These are phyloP conservation scores for Mycena vulgaris DNA, from an alignment of 768 basidiomycete species.

Conservation along the genomic window DNA sequence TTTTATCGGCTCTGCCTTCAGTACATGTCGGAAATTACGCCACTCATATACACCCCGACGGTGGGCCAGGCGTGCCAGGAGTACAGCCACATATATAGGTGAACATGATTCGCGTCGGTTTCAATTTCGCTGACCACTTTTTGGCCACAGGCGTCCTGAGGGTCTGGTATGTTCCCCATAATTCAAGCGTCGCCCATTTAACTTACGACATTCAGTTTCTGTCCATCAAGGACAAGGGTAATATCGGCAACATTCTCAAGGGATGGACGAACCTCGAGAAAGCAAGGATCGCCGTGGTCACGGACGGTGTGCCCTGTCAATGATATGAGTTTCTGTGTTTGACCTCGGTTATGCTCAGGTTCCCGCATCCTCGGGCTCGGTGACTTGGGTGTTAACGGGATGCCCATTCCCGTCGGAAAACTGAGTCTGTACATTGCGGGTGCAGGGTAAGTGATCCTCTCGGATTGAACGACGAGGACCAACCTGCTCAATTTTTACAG, in stretches of 20 bases:
- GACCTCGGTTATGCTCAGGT: conserved; percentile 59
- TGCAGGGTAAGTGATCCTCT: conserved; percentile 75
- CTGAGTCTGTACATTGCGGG: conserved; percentile 92
- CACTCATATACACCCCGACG: too few species aligned
- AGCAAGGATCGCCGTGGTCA: conserved; percentile 91
- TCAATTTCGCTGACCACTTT: too few species aligned
- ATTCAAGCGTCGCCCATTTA: conserved; percentile 35
- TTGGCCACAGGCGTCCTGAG: conserved; percentile 74
- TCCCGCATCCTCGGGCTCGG: conserved; percentile 93
- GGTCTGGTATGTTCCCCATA: conserved; percentile 67
- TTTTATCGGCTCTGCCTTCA: too few species aligned
- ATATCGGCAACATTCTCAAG: conserved; percentile 75
- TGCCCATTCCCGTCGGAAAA: conserved; percentile 95
- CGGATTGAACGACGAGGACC: conserved; percentile 4
- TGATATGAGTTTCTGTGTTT: background rate
- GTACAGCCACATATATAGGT: too few species aligned
- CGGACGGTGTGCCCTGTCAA: conserved; percentile 74
- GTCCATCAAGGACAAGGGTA: conserved; percentile 88
- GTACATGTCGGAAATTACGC: too few species aligned
- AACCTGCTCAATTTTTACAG: conserved; percentile 50
- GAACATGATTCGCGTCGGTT: too few species aligned
- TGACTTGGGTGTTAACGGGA: conserved; percentile 86
- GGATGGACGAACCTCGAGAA: conserved; percentile 83
- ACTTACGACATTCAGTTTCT: conserved; percentile 66
- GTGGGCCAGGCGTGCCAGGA: too few species aligned